Percentiles rank a stretch among this genome's conserved stretches.
Conservation (phyloP, 176 grass and related monocot species). For the Raddia distichophylla region DNA sequence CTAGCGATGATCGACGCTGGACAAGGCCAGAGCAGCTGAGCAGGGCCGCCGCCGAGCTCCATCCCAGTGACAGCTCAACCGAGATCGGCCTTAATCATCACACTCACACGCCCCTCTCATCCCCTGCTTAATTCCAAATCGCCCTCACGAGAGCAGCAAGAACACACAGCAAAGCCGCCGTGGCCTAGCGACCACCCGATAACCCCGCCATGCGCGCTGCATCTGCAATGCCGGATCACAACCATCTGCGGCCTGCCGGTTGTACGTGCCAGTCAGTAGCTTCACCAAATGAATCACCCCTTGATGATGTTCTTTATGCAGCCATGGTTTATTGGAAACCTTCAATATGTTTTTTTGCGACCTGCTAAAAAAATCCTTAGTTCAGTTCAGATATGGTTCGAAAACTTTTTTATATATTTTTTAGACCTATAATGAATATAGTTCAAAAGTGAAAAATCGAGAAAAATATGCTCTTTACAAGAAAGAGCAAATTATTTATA, state of each 20-base stretch:
- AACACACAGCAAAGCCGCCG: not conserved
- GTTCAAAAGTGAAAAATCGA: too few relatives aligned
- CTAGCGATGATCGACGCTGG: not conserved
- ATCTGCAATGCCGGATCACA: not conserved
- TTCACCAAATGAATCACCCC: not conserved
- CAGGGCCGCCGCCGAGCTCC: constrained; percentile 45
- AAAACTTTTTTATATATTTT: too few relatives aligned
- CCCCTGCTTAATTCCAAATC: not conserved
- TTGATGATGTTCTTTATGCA: too few relatives aligned
- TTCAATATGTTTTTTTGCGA: too few relatives aligned
- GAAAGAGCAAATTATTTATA: too few relatives aligned
- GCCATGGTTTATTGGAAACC: too few relatives aligned
- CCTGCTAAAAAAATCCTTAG: too few relatives aligned
- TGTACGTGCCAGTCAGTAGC: too few relatives aligned
- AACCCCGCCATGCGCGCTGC: constrained; percentile 5
- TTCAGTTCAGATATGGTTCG: too few relatives aligned
- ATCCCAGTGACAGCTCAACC: constrained; percentile 52
- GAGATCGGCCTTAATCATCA: constrained; percentile 34
- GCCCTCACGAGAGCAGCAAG: not conserved
- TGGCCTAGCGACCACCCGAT: not conserved
- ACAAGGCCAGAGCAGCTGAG: constrained; percentile 35
- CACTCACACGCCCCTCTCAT: not conserved
- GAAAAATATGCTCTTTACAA: too few relatives aligned
- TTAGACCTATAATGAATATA: too few relatives aligned
- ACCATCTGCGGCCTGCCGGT: too few relatives aligned